Evolutionary conservation across 257 asterid genomes (phyloP).

Genomic region (Solanum lycopersicoides): DNA sequence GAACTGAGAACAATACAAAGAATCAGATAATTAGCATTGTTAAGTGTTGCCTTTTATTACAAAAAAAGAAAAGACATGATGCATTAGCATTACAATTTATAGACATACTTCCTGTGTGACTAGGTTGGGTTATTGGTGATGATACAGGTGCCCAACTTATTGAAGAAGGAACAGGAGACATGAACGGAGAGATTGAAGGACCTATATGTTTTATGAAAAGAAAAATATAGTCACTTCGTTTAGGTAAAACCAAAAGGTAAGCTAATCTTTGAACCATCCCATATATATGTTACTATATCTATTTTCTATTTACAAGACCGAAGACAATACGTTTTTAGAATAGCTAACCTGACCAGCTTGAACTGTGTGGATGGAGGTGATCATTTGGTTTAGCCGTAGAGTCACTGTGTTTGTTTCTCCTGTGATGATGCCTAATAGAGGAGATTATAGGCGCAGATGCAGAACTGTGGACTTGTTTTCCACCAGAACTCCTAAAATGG

Average conservation of each 20-base stretch:
- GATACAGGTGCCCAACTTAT: conserved; percentile 23
- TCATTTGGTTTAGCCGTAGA: conserved; percentile 27
- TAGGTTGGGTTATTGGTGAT: conserved; percentile 32
- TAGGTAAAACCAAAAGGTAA: background rate
- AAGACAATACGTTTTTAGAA: background rate
- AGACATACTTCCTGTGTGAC: conserved; percentile 25
- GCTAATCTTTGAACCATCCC: background rate
- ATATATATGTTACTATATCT: background rate
- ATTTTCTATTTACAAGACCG: background rate
- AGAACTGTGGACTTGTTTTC: conserved; percentile 13
- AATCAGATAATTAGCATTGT: conserved; percentile 1
- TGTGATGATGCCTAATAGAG: conserved; percentile 21
- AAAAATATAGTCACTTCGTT: background rate
- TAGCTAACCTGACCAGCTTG: conserved; percentile 34
- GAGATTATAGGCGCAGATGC: conserved; percentile 20
- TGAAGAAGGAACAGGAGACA: conserved; percentile 25
- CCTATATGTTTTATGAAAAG: conserved; percentile 16
- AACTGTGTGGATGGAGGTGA: conserved; percentile 8
- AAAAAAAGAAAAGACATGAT: background rate
- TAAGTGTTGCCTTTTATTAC: background rate
- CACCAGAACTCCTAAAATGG: conserved; percentile 14
- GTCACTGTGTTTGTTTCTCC: conserved; percentile 20
- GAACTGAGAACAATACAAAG: conserved; percentile 27
- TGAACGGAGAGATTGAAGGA: conserved; percentile 28
- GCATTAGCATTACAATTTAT: background rate